Base-by-base conservation (phyloP, 108 stramenopile species). In the Cyclotella distinguenda region DNA sequence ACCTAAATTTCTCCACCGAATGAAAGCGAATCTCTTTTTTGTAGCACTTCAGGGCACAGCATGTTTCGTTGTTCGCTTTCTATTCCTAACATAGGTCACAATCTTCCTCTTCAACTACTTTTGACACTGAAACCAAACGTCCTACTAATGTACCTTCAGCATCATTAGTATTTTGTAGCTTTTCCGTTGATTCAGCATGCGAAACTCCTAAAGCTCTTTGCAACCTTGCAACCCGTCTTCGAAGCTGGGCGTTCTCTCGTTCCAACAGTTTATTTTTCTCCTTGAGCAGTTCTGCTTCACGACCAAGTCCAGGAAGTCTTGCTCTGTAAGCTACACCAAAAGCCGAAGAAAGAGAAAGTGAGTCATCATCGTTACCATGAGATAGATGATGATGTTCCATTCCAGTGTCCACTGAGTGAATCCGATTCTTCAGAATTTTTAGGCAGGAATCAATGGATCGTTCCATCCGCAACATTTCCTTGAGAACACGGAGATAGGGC, bases 391-490 rank as follows among this genome's bases (percentile, higher is more conserved):
- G n/a, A 1, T 63, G 75, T 10, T 80, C 85, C 31, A 53, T 28
- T 47, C 81, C 84, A 13, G 74, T 68, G 46, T 74, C 47, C 0
- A 92, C 38, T 9, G 77, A 51, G 22, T 74, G 58, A 4, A 69
- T 30, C 23, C 87, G 84, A 33, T 83, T 66, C 36, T 84, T 84
- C 12, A 95, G 70, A 30, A 80, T 75, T n/a, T 57, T 64, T 39
- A 92, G 68, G 58, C 86, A 88, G 13, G 79, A 67, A 48, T 90
- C 84, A 39, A 95, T 64, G 8, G 85, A 79, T 22, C 68, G 72
- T 63, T 95, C 94, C 35, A 95, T 45, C 19, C 86, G 74, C 11
- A 90, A 68, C 90, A 90, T 88, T 49, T 95, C 87, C 35, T 82
- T 73, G 39, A 95, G 88, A 35, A 84, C 85, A 13, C 81, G 81